Evolutionary conservation across 495 filamentous ascomycete species (phyloP), one percentile per base, ranked within the genome.

Genomic region (Neurospora sp.): DNA sequence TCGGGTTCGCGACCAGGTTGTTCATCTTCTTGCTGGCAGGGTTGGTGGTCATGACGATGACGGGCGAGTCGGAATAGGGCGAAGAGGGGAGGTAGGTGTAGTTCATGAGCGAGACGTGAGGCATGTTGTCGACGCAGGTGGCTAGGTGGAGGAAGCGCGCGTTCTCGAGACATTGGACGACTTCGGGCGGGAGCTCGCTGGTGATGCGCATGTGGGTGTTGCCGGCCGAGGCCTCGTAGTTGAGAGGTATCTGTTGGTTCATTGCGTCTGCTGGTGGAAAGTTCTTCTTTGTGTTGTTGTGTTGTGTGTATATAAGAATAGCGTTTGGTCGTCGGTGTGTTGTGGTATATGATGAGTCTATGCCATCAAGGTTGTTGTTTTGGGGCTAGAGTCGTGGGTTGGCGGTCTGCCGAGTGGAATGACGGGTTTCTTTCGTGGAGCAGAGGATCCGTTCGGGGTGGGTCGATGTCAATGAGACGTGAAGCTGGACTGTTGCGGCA

Each of bases 81-180:
- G 93, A 92, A 0, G 87, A 89, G 20, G 94, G 91, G 70, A 99
- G 92, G 84, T 97, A 99, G 78, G 96, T 98, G 85, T 98, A 99
- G 83, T 97, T 97, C 96, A 99, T 99, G 75, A 99, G 89, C 37
- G 93, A 95, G 79, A 98, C 92, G 83, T 99, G 96, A 18, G 96
- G 96, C 76, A 88, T 87, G 80, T 95, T 89, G 76, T 89, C 86
- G 80, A 87, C 88, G 81, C 90, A 94, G 72, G 96, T 99, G 74
- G 96, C 94, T 39, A 99, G 90, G 81, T 99, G 96, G 72, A 99
- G 94, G 83, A 97, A 99, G 78, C 96, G 90, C 37, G 95, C 93
- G 83, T 97, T 98, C 82, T 97, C 92, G 70, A 98, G 87, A 78
- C 94, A 97, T 75, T 93, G 87, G 16, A 95, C 88, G 53, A 99